phyloP scores from a whole-genome alignment of 2,329 filamentous ascomycete species.

The Trichoderma koningiopsis region DNA sequence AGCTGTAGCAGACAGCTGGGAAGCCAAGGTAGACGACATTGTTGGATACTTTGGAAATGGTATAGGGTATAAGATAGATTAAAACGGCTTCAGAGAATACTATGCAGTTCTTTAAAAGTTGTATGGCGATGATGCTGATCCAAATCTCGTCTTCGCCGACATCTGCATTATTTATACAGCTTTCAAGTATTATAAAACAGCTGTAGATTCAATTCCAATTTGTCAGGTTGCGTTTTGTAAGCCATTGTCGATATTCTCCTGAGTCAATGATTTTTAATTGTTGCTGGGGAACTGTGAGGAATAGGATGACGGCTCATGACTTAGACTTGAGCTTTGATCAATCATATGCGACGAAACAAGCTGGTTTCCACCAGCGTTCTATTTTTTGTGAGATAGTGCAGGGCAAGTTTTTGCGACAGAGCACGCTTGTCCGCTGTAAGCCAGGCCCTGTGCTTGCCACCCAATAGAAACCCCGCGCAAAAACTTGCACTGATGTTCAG shows the following conservation, averaged over 20 bases:
- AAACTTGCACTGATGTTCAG: neutral
- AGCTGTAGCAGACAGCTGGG: neutral
- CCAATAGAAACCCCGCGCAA: slow-evolving; percentile 5
- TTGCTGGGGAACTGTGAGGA: neutral
- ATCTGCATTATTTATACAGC: neutral
- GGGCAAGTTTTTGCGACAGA: slow-evolving; percentile 1
- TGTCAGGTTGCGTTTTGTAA: neutral
- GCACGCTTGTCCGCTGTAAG: neutral
- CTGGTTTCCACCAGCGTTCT: neutral
- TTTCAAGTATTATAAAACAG: neutral
- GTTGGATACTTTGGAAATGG: neutral
- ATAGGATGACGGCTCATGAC: neutral
- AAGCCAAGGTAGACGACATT: slow-evolving; percentile 6
- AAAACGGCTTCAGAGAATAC: neutral
- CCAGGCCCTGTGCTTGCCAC: neutral
- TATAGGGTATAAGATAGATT: neutral
- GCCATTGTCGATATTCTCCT: neutral
- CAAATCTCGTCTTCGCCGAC: neutral
- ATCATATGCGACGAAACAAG: neutral
- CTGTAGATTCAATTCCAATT: neutral
- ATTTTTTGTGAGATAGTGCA: neutral
- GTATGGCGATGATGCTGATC: neutral
- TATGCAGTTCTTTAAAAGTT: neutral
- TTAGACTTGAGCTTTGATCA: neutral
- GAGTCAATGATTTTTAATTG: neutral